Conservation (phyloP, 2,329 filamentous ascomycete species). For the Drechslerella stenobrocha region DNA sequence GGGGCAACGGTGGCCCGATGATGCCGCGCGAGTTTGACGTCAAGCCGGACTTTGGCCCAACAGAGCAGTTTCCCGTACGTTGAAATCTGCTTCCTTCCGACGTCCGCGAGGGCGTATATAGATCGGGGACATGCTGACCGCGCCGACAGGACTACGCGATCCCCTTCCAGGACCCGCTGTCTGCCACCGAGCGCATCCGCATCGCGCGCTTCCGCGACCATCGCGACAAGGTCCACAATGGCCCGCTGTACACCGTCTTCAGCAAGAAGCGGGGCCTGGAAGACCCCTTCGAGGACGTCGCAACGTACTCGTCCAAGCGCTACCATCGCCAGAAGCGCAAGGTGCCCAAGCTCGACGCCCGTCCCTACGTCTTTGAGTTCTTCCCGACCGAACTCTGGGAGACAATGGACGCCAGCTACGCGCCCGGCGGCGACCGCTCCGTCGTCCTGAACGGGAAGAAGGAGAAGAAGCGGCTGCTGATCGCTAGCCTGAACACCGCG, state of each 20-base stretch:
- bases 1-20: constrained; percentile 42
- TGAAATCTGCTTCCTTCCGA: not conserved
- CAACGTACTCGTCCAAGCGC: constrained; percentile 51
- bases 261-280: constrained; percentile 51
- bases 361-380: constrained; percentile 52
- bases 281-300: constrained; percentile 53
- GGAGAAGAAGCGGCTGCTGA: constrained; percentile 50
- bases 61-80: constrained; percentile 52
- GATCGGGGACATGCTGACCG: too few species aligned
- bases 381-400: constrained; percentile 52
- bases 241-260: constrained; percentile 53
- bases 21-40: constrained; percentile 50
- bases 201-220: constrained; percentile 51
- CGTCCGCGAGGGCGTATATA: too few species aligned
- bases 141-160: constrained; percentile 42
- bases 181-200: constrained; percentile 34
- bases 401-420: constrained; percentile 50
- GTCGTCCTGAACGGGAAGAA: constrained; percentile 49
- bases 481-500: constrained; percentile 50
- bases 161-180: constrained; percentile 38
- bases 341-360: constrained; percentile 52
- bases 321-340: constrained; percentile 51
- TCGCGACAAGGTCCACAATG: constrained; percentile 53
- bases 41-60: constrained; percentile 52
- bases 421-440: constrained; percentile 37